Evolutionary conservation across 2,329 filamentous ascomycete species (phyloP).

Genomic region (Botrytis elliptica): DNA sequence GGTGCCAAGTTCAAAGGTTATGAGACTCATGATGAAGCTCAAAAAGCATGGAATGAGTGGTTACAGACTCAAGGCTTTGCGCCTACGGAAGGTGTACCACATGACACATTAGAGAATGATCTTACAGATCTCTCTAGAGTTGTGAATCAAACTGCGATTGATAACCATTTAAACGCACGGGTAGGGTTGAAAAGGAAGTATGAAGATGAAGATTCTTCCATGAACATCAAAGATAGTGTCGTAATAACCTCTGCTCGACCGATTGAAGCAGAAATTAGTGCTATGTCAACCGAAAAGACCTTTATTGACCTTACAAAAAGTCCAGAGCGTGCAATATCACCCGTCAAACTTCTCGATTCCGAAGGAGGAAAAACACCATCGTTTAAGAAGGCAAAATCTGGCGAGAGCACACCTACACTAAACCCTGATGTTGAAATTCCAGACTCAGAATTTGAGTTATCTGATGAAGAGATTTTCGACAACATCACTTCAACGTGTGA

Average conservation of each 20-base stretch:
- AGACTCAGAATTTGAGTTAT: conserved; percentile 9
- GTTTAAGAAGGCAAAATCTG: conserved; percentile 4
- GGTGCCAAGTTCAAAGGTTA: conserved; percentile 23
- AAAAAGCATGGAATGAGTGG: conserved; percentile 26
- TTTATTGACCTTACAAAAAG: conserved; percentile 6
- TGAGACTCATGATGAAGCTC: conserved; percentile 18
- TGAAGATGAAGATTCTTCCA: not conserved
- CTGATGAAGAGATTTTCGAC: not conserved
- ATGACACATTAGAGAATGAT: not conserved
- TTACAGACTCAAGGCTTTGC: not conserved
- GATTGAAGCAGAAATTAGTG: not conserved
- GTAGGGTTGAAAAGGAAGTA: not conserved
- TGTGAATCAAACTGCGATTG: not conserved
- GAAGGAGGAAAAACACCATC: not conserved
- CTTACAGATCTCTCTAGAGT: not conserved
- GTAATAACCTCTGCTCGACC: not conserved
- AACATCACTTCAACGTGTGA: not conserved
- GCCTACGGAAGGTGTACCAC: not conserved
- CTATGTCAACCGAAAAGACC: not conserved
- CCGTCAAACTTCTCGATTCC: not conserved
- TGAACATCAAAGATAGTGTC: not conserved
- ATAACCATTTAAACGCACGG: not conserved
- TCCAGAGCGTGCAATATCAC: not conserved
- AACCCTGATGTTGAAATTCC: not conserved
- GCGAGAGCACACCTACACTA: not conserved